A percentile compares a stretch with the other conserved stretches of the same genome.
Conservation (phyloP, 495 filamentous ascomycete species). For the Aspergillus ostianus region DNA sequence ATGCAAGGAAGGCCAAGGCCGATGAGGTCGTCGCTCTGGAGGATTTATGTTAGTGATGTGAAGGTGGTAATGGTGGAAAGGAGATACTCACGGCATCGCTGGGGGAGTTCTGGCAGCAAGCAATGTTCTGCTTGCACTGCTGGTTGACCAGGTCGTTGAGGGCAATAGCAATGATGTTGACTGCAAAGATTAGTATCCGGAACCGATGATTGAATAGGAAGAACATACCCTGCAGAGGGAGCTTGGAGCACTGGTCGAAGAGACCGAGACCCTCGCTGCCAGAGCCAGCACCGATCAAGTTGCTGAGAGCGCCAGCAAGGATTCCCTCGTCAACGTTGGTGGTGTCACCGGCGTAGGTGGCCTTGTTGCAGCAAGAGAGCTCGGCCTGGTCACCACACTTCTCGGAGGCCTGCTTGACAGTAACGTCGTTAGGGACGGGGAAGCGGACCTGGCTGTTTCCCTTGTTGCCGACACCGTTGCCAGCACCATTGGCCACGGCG, state of each 20-base stretch:
- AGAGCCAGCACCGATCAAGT: constrained; percentile 32
- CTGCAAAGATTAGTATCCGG: constrained; percentile 3
- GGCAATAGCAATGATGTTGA: constrained; percentile 25
- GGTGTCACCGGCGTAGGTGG: constrained; percentile 44
- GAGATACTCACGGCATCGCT: constrained; percentile 32
- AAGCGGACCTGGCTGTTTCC: constrained; percentile 33
- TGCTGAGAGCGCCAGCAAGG: constrained; percentile 29
- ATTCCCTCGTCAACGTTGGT: constrained; percentile 28
- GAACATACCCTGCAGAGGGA: constrained; percentile 23
- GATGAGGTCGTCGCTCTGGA: constrained; percentile 34
- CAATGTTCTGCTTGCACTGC: constrained; percentile 52
- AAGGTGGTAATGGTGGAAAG: background rate
- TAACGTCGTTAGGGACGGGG: constrained; percentile 39
- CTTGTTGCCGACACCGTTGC: constrained; percentile 19
- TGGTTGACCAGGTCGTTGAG: constrained; percentile 41
- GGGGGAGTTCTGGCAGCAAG: constrained; percentile 49
- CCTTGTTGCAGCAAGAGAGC: constrained; percentile 50
- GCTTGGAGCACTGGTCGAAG: constrained; percentile 40
- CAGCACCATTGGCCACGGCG: constrained; percentile 7
- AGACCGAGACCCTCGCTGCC: constrained; percentile 35
- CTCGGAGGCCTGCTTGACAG: constrained; percentile 48
- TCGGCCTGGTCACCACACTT: constrained; percentile 48
- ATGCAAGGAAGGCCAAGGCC: constrained; percentile 47
- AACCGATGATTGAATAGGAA: background rate
- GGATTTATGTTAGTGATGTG: constrained; percentile 18